Percentiles rank a stretch among this genome's conserved stretches.
These are phyloP conservation scores for Chamaecyparis obtusa DNA, from an alignment of 75 land plant genomes.

Conservation along the genomic window DNA sequence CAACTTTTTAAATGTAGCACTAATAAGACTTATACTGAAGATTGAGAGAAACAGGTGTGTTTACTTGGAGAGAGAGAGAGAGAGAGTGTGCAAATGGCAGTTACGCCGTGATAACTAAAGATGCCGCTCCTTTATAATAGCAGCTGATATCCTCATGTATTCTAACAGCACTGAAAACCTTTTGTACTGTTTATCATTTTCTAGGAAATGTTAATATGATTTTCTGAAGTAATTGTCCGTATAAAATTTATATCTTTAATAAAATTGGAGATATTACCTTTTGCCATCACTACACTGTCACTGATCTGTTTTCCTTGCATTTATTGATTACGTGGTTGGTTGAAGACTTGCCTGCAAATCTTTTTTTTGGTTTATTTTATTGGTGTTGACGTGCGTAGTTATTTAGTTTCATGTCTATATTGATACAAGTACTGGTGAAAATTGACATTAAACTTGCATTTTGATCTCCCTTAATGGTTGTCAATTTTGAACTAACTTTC, in stretches of 20 bases:
- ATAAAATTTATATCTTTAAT: no score
- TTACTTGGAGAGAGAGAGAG: no score
- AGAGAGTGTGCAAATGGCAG: no score
- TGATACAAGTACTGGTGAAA: neutral
- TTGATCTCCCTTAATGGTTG: neutral
- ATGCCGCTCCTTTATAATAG: no score
- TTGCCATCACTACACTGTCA: neutral
- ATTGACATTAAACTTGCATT: neutral
- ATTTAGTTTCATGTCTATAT: neutral
- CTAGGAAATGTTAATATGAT: neutral
- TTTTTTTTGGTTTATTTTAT: neutral
- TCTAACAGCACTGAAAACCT: neutral
- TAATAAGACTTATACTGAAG: no score
- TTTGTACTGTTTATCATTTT: neutral
- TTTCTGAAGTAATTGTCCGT: neutral
- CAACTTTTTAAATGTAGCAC: no score
- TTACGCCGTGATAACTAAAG: no score
- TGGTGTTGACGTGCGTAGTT: neutral
- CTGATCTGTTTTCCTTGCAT: neutral
- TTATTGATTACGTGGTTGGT: neutral
- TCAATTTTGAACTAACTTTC: no score
- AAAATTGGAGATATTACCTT: no score
- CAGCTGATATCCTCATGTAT: no score
- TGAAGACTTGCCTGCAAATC: neutral
- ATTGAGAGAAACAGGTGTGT: no score